Evolutionary conservation across 202 grass and related monocot genomes (phyloP), one percentile per base, ranked within the genome.

Genomic region (Musa balbisiana): DNA sequence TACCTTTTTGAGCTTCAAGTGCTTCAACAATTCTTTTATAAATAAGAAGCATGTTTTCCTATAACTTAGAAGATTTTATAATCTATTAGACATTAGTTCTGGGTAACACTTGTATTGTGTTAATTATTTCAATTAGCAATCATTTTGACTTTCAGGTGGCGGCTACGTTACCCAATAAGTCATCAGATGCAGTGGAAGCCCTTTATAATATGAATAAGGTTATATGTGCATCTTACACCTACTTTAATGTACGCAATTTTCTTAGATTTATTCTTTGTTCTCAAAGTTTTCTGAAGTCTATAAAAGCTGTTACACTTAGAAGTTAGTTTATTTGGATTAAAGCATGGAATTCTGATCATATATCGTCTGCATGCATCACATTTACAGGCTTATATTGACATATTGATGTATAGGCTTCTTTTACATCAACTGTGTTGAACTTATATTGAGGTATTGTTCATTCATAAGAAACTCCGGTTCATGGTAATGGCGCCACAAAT

Each of bases 181-280:
- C 87, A 49, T 73, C 84, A 87, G 87, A 97, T 77, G 90, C 91
- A 90, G 90, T 86, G 55, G 90, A 97, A 53, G 85, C 90, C 77
- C 86, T 97, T 87, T 97, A 91, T 80, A 91, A 91, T 62, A 87
- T 97, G 88, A 97, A 91, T 81, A 86, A 81, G 90, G 93, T 92
- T 60, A 10, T 60, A 60, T 6, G 16, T 60, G 11, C 54, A 60
- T 60, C 56, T n/a, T 60, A 60, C 17, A 20, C 56, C 17, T 60
- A 17, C 13, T 58, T 16, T 58, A 11, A 54, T 16, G 6, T 58
- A 19, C 3, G n/a, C 13, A 58, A 19, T 58, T 13, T 15, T 58
- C 55, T 19, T 58, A 58, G 17, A n/a, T 60, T 20, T n/a, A 60
- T 60, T 60, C n/a, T 60, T 60, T 60, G 56, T 8, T 60, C 9